These are phyloP conservation scores for Neocallimastix lanati DNA, from an alignment of 192 early-diverging fungal species.

Conservation along the genomic window DNA sequence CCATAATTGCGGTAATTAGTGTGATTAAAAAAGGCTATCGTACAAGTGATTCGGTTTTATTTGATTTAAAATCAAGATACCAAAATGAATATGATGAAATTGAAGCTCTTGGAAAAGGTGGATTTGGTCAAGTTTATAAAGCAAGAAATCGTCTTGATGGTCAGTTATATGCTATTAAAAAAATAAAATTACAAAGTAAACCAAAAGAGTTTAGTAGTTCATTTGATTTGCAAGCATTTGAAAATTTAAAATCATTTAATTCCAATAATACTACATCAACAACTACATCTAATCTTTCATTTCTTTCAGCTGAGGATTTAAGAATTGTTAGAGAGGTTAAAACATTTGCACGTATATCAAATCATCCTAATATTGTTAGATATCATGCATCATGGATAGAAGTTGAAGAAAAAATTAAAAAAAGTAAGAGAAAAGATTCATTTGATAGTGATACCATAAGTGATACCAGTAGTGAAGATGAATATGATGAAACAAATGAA, in stretches of 20 bases:
- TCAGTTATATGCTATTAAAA: conserved; percentile 29
- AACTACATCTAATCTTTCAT: neutral
- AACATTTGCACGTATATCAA: conserved; percentile 17
- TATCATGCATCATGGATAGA: conserved; percentile 28
- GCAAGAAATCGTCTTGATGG: conserved; percentile 18
- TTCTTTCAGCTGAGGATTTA: conserved; percentile 4
- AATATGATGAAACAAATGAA: too few species aligned
- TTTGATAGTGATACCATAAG: neutral
- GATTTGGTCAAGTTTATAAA: conserved; percentile 21
- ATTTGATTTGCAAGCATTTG: neutral
- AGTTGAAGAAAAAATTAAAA: neutral
- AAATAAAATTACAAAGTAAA: conserved; percentile 16
- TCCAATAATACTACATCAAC: neutral
- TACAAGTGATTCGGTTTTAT: neutral
- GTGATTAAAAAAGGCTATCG: neutral
- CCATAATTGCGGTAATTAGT: neutral
- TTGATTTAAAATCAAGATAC: neutral
- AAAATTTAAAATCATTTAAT: neutral
- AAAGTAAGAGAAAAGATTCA: neutral
- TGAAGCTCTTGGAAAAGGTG: conserved; percentile 49
- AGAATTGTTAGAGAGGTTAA: conserved; percentile 25
- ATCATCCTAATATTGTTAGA: conserved; percentile 23
- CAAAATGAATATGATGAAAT: conserved; percentile 27
- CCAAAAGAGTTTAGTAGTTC: conserved; percentile 7
- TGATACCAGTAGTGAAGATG: neutral